Percentiles rank a stretch among this genome's conserved stretches.
phyloP scores from a whole-genome alignment of 495 filamentous ascomycete genomes.

The Penicillium ochrochloron region DNA sequence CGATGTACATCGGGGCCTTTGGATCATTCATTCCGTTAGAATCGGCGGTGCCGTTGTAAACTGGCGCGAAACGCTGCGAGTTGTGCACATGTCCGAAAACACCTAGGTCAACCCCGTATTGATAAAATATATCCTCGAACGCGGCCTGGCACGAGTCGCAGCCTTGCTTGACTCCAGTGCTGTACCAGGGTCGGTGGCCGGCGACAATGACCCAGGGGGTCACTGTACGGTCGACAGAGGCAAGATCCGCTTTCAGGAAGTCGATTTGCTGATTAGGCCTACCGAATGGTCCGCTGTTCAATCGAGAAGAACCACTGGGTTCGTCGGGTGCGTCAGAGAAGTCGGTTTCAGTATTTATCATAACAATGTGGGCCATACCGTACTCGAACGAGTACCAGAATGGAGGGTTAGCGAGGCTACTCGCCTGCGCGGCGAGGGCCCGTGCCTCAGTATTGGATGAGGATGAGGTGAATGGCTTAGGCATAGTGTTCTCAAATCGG shows the following conservation, averaged over 20 bases:
- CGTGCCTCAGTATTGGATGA: constrained; percentile 53
- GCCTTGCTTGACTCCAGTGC: constrained; percentile 37
- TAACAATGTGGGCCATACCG: constrained; percentile 60
- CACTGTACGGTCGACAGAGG: constrained; percentile 51
- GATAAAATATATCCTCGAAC: constrained; percentile 61
- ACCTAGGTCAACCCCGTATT: constrained; percentile 64
- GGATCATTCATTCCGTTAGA: constrained; percentile 56
- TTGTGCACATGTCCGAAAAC: constrained; percentile 67
- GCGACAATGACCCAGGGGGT: constrained; percentile 64
- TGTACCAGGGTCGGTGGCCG: constrained; percentile 67
- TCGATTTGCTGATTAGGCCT: constrained; percentile 35
- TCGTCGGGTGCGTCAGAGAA: constrained; percentile 50
- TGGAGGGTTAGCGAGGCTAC: constrained; percentile 55
- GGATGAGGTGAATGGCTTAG: constrained; percentile 48
- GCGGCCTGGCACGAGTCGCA: constrained; percentile 59
- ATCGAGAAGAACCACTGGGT: constrained; percentile 46
- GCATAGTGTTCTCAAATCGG: constrained; percentile 57
- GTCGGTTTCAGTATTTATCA: constrained; percentile 64
- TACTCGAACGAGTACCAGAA: constrained; percentile 72
- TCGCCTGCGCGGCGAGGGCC: constrained; percentile 53
- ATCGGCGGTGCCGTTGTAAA: constrained; percentile 48
- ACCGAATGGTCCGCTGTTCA: constrained; percentile 59
- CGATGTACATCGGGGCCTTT: constrained; percentile 60
- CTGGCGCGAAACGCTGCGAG: constrained; percentile 52
- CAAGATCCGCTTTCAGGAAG: constrained; percentile 54